Base-by-base conservation (phyloP, 768 basidiomycete genomes). In the Austroboletus eburneus region DNA sequence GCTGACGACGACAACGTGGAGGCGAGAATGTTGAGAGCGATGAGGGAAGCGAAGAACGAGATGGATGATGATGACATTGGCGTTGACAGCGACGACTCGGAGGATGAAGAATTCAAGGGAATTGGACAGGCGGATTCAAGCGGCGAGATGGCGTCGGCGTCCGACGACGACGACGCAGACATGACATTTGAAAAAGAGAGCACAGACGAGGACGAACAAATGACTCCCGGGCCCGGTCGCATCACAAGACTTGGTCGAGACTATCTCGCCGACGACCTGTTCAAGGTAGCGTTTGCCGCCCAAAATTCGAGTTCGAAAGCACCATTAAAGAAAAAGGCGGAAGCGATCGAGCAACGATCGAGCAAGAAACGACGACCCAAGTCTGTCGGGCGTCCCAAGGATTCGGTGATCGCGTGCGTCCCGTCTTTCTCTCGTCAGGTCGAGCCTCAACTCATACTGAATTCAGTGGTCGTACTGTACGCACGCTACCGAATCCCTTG, bases 251-350 rank as follows among this genome's bases (percentile, higher is more conserved):
- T n/a, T n/a, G n/a, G n/a, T n/a, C 37, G 63, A 67, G n/a, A 69
- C 39, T 78, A 84, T 61, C 79, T 86, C 23, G 80, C 82, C 2
- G 84, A 85, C 55, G 77, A 82, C 50, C 68, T 85, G 17, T 87
- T 86, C 61, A 54, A 67, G 0, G 70, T 79, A 48, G 83, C 81
- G 0, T 79, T 83, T 52, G 57, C 71, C 4, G 67, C 75, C 2
- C 64, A 61, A 37, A 49, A 54, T 32, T 51, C 51, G 38, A 49
- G 53, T 32, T 51, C 51, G 38, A 50, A 54, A 38, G 21, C 18
- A 2, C 8, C 13, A 5, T 12, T 32, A 52, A 45, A 55, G 53
- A 56, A 57, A 49, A 44, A 46, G 27, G 56, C 24, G 51, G 67
- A 49, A 55, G 46, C 52, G 53, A 59, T 47, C 45, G 57, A 43